Evolutionary conservation across 1,139 yeast genomes (phyloP).

Genomic region (Zygotorulaspora mrakii): DNA sequence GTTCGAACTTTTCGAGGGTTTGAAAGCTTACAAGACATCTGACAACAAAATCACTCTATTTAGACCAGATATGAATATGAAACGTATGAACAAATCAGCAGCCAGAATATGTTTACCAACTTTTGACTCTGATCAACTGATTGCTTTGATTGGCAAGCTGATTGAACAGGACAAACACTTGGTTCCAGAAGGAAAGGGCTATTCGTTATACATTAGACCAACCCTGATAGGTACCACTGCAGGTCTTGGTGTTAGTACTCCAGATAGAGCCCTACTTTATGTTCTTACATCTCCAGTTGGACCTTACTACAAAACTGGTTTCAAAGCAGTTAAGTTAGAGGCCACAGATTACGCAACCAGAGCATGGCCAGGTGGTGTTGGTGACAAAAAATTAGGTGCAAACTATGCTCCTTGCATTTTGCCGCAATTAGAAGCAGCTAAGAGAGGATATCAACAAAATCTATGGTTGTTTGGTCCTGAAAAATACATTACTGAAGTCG

Average conservation of each 20-base stretch:
- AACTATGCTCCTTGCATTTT: constrained; percentile 93
- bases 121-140: constrained; percentile 73
- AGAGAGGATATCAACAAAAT: constrained; percentile 88
- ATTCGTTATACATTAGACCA: constrained; percentile 89
- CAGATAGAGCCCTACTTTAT: constrained; percentile 73
- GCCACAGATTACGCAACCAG: constrained; percentile 94
- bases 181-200: constrained; percentile 82
- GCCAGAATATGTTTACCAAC: constrained; percentile 81
- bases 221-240: constrained; percentile 89
- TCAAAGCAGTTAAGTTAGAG: constrained; percentile 88
- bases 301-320: constrained; percentile 83
- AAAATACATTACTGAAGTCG: constrained; percentile 88
- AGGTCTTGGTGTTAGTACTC: constrained; percentile 78
- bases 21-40: constrained; percentile 82
- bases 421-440: constrained; percentile 86
- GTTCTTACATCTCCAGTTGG: constrained; percentile 96
- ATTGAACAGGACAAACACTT: constrained; percentile 68
- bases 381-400: constrained; percentile 93
- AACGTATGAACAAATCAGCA: constrained; percentile 83
- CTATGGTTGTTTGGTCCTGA: constrained; percentile 94
- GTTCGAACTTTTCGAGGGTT: constrained; percentile 92
- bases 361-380: constrained; percentile 99
- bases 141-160: constrained; percentile 69
- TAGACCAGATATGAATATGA: constrained; percentile 90
- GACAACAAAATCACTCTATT: constrained; percentile 73